Conservation (phyloP, 805 yeast species). For the Metschnikowia shivogae region DNA sequence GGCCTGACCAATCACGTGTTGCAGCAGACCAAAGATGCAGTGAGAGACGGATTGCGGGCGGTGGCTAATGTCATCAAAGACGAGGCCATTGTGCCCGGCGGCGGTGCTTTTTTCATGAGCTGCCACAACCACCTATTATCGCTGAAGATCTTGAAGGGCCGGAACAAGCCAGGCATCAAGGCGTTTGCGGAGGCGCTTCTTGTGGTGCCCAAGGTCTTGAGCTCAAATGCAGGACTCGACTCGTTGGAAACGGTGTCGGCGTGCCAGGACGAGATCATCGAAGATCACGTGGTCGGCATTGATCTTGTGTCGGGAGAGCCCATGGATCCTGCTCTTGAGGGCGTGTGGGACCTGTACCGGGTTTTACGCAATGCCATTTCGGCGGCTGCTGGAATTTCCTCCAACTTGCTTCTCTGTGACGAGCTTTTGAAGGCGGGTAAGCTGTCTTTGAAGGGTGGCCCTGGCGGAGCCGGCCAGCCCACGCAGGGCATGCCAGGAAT, state of each 20-base stretch:
- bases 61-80: constrained; percentile 90
- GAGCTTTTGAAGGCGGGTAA: constrained; percentile 96
- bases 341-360: constrained; percentile 94
- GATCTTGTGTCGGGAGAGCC: constrained; percentile 92
- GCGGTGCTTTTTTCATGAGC: constrained; percentile 90
- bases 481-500: constrained; percentile 19
- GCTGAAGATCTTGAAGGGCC: constrained; percentile 67
- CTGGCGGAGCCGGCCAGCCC: constrained; percentile 14
- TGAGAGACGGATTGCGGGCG: constrained; percentile 93
- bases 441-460: constrained; percentile 69
- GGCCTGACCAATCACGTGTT: constrained; percentile 89
- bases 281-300: constrained; percentile 82
- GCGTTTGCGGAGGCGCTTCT: constrained; percentile 92
- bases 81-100: constrained; percentile 87
- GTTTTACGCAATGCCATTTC: constrained; percentile 90
- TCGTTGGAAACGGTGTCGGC: constrained; percentile 82
- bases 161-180: constrained; percentile 81
- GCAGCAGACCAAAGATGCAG: constrained; percentile 93
- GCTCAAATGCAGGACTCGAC: constrained; percentile 90
- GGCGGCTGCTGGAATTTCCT: constrained; percentile 91
- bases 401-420: constrained; percentile 89
- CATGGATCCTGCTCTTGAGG: constrained; percentile 89
- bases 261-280: constrained; percentile 84
- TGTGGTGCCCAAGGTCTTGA: constrained; percentile 87
- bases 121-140: constrained; percentile 61